Percentiles rank a stretch among this genome's conserved stretches.
Evolutionary conservation across 1,284 basidiomycete species (phyloP).

Genomic region (Pseudozyma thailandica): DNA sequence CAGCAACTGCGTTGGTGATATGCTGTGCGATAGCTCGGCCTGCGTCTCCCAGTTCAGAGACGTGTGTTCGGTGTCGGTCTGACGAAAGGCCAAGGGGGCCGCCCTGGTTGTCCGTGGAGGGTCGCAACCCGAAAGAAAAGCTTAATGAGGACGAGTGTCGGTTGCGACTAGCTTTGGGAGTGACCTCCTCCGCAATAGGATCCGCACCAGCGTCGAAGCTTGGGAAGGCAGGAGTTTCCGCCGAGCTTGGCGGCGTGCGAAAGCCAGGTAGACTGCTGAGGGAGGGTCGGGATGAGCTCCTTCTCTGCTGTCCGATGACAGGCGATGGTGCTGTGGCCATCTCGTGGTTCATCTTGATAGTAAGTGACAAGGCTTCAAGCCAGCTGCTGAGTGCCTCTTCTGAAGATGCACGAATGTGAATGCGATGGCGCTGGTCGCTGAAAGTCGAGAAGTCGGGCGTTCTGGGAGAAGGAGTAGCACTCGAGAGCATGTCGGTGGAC

Average conservation of each 20-base stretch:
- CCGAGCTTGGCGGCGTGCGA: conserved; percentile 8
- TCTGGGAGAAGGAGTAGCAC: conserved; percentile 16
- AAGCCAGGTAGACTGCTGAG: conserved; percentile 29
- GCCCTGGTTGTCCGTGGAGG: neutral
- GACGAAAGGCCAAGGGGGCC: neutral
- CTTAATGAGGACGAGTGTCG: conserved; percentile 13
- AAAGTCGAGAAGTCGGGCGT: conserved; percentile 15
- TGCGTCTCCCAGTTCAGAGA: neutral
- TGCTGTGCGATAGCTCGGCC: neutral
- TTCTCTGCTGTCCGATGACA: conserved; percentile 1
- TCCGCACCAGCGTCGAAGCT: neutral
- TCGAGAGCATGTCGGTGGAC: conserved; percentile 12
- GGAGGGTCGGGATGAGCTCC: conserved; percentile 7
- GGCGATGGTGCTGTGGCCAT: neutral
- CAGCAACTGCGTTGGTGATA: neutral
- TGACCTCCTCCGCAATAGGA: conserved; percentile 6
- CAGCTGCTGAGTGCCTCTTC: conserved; percentile 4
- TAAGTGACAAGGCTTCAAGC: conserved; percentile 22
- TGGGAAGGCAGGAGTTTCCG: conserved; percentile 3
- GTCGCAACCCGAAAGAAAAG: conserved; percentile 5
- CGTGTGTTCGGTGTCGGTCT: neutral
- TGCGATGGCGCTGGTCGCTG: neutral
- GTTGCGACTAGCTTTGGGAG: conserved; percentile 22
- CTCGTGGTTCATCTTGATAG: conserved; percentile 25
- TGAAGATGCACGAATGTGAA: conserved; percentile 11